Evolutionary conservation across 768 basidiomycete genomes (phyloP), one percentile per base, ranked within the genome.

Genomic region (Amanita fuliginea): DNA sequence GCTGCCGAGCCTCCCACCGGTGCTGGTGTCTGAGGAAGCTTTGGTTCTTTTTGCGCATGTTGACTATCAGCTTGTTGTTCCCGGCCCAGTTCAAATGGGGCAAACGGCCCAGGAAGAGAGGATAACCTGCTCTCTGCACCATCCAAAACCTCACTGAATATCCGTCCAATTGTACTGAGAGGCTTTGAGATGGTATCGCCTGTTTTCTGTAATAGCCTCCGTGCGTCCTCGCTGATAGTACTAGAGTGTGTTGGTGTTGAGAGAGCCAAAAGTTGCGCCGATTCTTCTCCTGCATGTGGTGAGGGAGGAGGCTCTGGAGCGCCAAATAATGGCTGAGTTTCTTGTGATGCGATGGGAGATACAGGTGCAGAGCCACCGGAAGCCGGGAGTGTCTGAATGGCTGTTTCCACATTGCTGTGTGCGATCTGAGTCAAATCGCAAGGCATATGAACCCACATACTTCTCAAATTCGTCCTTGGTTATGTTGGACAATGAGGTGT

Each of bases 151-250:
- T 87, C 87, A 53, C 78, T 86, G 62, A 95, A 83, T 53, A 96
- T 92, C 46, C 86, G 80, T 14, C 90, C 77, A 45, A 96, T 85
- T 1, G 92, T 89, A 54, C 71, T 87, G n/a, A 96, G 74, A 3
- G 92, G 92, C 62, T 91, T 92, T 6, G 86, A 91, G 50, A 95
- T 84, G 0, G 80, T 86, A 60, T 92, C 88, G 6, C 92, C 90
- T 0, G 93, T 95, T 62, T 86, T 86, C 64, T 92, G 92, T 39
- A 95, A 72, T 26, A 95, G 75, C 19, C 83, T 75, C 34, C 78
- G 80, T 1, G 91, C 92, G 58, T 94, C 91, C 46, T 87, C 80
- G 0, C 71, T 70, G 18, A 78, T 58, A 0, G 68, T 70, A 58
- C 75, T 74, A 0, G 70, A 66, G 1, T 84, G 73, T 9, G 76